Evolutionary conservation across 208 protist genomes (phyloP).

Genomic region (Leishmania mexicana): DNA sequence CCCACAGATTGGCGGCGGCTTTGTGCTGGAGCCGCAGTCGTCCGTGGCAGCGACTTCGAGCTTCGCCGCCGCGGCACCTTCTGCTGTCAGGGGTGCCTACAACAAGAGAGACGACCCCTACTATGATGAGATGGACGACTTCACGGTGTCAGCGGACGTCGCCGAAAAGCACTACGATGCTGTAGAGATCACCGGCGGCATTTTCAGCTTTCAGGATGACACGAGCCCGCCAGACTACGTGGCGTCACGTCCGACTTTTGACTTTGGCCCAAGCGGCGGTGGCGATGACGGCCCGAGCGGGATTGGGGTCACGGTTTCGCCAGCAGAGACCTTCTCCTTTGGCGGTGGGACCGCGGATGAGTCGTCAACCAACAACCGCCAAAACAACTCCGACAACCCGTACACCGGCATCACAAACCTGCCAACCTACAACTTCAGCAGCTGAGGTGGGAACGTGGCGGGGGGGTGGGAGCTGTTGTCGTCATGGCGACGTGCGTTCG

Average conservation of each 20-base stretch:
- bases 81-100: constrained; percentile 16
- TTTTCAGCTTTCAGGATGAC: constrained; percentile 32
- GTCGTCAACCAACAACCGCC: neutral
- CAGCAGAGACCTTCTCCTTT: constrained; percentile 11
- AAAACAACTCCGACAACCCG: constrained; percentile 8
- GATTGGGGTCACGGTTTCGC: neutral
- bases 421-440: constrained; percentile 77
- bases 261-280: constrained; percentile 50
- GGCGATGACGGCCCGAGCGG: constrained; percentile 19
- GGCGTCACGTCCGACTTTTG: constrained; percentile 49
- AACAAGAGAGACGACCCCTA: constrained; percentile 58
- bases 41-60: constrained; percentile 7
- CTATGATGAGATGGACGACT: constrained; percentile 82
- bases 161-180: constrained; percentile 14
- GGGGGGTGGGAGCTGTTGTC: neutral
- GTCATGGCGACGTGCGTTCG: neutral
- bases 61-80: constrained; percentile 12
- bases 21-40: constrained; percentile 34
- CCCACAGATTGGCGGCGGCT: constrained; percentile 7
- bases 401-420: constrained; percentile 38
- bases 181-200: constrained; percentile 44
- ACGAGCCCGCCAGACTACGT: constrained; percentile 6
- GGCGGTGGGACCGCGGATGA: constrained; percentile 11
- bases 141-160: constrained; percentile 36
- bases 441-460: constrained; percentile 21